Evolutionary conservation across 306 rosid genomes (phyloP).

Genomic region (Inga leiocalycina): DNA sequence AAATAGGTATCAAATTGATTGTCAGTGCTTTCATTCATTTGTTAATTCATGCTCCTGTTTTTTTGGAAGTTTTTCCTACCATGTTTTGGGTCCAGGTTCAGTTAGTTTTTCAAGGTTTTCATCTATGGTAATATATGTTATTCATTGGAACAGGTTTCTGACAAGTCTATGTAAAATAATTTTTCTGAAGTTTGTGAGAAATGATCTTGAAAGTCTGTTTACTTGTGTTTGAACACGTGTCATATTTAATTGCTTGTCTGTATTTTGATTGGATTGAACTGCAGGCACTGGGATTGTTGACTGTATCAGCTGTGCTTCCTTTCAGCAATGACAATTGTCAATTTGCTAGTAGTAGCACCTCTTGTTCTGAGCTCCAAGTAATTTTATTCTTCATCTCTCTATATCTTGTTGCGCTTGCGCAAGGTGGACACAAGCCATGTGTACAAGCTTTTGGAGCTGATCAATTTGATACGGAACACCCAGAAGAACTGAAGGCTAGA

Average conservation of each 20-base stretch:
- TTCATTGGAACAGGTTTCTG: background rate
- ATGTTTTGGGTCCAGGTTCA: background rate
- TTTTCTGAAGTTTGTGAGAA: background rate
- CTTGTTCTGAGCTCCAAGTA: constrained; percentile 43
- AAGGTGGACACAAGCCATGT: constrained; percentile 85
- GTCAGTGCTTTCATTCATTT: background rate
- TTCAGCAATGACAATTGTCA: constrained; percentile 34
- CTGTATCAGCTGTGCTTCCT: constrained; percentile 52
- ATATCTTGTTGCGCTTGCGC: constrained; percentile 67
- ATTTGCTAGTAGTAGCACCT: background rate
- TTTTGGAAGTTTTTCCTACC: background rate
- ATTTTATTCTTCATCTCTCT: constrained; percentile 64
- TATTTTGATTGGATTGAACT: background rate
- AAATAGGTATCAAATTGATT: background rate
- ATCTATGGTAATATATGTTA: background rate
- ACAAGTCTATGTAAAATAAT: background rate
- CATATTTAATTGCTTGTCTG: background rate
- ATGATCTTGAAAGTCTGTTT: background rate
- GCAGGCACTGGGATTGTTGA: constrained; percentile 62
- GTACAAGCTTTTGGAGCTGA: constrained; percentile 88
- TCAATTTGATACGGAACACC: constrained; percentile 64
- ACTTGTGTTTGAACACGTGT: background rate
- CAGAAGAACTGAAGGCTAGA: constrained; percentile 61
- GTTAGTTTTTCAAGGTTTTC: background rate
- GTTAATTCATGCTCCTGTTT: background rate